Base-by-base conservation (phyloP, 2,329 filamentous ascomycete genomes). In the Cordyceps cicadae region DNA sequence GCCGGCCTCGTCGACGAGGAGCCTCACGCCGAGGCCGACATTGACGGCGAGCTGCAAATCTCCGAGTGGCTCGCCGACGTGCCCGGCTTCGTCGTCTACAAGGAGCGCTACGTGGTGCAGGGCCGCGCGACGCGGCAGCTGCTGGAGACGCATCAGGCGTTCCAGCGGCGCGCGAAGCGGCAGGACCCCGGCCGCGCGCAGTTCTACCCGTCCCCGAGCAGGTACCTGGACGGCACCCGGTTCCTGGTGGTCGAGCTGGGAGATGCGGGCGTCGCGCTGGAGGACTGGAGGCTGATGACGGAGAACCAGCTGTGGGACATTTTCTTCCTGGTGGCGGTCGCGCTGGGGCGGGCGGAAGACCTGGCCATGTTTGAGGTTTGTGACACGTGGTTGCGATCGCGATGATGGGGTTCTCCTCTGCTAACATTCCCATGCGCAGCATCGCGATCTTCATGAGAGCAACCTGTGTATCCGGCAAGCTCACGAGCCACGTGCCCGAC, bases 31-130 rank as follows among this genome's bases (percentile, higher is more conserved):
- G 79, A 82, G 62, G 75, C 76, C 1, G 81, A 83, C 66, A 74
- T 87, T 34, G 72, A 78, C 3, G 83, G 83, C 26, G 85, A 87
- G 67, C 74, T 87, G 24, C 76, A 78, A 54, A 86, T 87, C 51
- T 87, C 85, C 2, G 84, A 87, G 68, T 82, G 80, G 74, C 73
- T 87, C 19, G 82, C 84, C 19, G 83, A 85, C 62, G 81, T 87
- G 14, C 84, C 84, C 0, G 85, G 85, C 0, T 87, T 87, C 63
- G 83, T 87, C 37, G 77, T 84, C 19, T 87, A 87, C 74, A 87
- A 87, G 70, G 83, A 86, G 67, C 76, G 81, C 8, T 85, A 86
- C 61, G 71, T 87, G 34, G 81, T 87, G 1, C 74, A 78, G 65
- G 85, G 85, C 0, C 81, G 79, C 63, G 76, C 82, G 0, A 78